phyloP scores from a whole-genome alignment of 2,329 filamentous ascomycete genomes.

The Incumbomyces delicatus region DNA sequence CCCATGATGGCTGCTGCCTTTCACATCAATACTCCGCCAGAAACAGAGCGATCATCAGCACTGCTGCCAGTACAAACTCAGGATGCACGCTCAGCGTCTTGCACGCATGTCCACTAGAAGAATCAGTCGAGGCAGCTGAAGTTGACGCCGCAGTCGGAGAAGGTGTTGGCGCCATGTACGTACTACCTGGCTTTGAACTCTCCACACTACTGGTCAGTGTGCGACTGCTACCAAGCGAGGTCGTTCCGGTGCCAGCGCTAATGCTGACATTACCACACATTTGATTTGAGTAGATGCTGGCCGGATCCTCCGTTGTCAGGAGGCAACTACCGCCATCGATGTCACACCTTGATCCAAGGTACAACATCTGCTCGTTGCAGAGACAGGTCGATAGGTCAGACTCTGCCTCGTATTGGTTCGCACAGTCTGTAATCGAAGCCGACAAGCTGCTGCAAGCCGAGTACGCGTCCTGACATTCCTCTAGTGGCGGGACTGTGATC shows the following conservation, averaged over 20 bases:
- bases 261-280: no score
- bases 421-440: no score
- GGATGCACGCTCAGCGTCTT: neutral
- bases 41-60: conserved; percentile 1
- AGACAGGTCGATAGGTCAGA: no score
- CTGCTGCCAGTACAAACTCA: neutral
- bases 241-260: neutral
- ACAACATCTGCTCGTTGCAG: no score
- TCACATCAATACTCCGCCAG: neutral
- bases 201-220: neutral
- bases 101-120: conserved; percentile 1
- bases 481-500: no score
- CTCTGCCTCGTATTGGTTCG: no score
- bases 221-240: neutral
- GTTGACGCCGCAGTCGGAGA: neutral
- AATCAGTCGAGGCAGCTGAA: neutral
- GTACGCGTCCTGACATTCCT: no score
- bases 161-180: neutral
- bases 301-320: no score
- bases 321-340: no score
- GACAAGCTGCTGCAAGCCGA: no score
- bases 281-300: no score
- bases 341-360: no score
- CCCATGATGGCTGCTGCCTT: neutral
- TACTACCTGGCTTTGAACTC: neutral